A percentile compares a stretch with the other conserved stretches of the same genome.
Conservation (phyloP, 495 filamentous ascomycete species). For the Annulohypoxylon maeteangense region DNA sequence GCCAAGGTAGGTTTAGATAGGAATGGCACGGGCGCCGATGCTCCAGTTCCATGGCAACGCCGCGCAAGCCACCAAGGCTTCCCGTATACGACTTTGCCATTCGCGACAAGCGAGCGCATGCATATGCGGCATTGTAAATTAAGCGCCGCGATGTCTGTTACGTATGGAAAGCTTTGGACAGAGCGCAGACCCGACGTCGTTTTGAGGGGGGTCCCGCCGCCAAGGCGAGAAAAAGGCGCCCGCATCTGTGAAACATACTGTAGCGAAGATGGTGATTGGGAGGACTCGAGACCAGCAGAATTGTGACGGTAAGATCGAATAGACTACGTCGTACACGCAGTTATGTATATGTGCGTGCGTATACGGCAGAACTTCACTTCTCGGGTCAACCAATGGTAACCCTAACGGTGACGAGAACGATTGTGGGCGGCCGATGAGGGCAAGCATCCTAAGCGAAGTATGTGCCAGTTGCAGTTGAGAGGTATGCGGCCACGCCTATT, state of each 20-base stretch:
- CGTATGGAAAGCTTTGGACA: constrained; percentile 19
- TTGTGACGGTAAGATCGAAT: constrained; percentile 30
- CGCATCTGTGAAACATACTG: constrained; percentile 36
- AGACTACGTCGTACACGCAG: constrained; percentile 34
- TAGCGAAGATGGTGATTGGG: constrained; percentile 34
- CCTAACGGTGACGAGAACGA: constrained; percentile 19
- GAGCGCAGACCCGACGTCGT: constrained; percentile 18
- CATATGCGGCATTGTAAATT: constrained; percentile 42
- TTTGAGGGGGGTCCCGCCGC: constrained; percentile 30
- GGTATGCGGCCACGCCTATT: constrained; percentile 41
- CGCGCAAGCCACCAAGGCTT: constrained; percentile 30
- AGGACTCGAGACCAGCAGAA: constrained; percentile 24
- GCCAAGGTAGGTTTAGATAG: constrained; percentile 34
- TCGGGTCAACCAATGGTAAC: constrained; percentile 29
- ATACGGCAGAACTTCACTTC: constrained; percentile 32
- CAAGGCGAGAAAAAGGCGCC: constrained; percentile 36
- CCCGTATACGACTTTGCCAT: constrained; percentile 24
- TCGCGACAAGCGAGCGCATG: constrained; percentile 29
- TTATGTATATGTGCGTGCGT: constrained; percentile 2
- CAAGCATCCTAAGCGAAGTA: constrained; percentile 40
- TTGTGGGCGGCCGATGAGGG: constrained; percentile 32
- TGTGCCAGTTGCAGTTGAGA: constrained; percentile 32
- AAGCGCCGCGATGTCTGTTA: constrained; percentile 42
- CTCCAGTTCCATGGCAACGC: constrained; percentile 33
- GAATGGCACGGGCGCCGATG: constrained; percentile 22